A percentile compares a stretch with the other conserved stretches of the same genome.
Evolutionary conservation across 208 protist species (phyloP).

Genomic region (Acanthamoeba culbertsoni): DNA sequence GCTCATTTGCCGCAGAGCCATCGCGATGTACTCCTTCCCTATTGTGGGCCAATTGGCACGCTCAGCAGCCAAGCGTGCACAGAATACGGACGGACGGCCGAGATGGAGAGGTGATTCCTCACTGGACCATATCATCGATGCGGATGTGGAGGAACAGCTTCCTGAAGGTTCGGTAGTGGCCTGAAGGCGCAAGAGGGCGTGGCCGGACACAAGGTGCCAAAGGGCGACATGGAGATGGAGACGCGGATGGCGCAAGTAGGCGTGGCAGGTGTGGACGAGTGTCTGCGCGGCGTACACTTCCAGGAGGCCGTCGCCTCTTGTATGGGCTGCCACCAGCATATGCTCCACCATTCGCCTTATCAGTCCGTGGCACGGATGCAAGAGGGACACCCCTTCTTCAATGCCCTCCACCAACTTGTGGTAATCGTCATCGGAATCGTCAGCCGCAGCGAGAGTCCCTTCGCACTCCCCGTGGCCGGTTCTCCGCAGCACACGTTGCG

Average conservation of each 20-base stretch:
- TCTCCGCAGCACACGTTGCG: background rate
- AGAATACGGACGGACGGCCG: background rate
- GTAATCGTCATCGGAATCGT: background rate
- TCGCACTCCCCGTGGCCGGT: background rate
- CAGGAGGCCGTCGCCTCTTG: background rate
- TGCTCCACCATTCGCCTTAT: background rate
- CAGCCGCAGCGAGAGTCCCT: background rate
- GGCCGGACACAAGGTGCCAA: background rate
- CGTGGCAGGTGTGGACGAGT: background rate
- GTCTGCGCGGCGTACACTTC: slow-evolving; percentile 2
- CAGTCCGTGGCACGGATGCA: slow-evolving; percentile 13
- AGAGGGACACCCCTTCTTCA: background rate
- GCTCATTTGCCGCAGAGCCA: background rate
- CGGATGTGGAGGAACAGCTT: background rate
- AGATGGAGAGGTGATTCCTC: background rate
- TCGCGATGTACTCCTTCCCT: background rate
- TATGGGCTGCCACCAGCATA: background rate
- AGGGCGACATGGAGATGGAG: slow-evolving; percentile 2
- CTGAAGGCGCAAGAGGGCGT: background rate
- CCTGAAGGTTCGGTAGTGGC: too few relatives aligned
- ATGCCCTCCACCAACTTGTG: background rate
- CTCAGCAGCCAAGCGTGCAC: background rate
- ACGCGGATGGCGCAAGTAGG: background rate
- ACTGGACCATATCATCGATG: background rate
- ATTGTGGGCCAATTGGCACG: background rate